Evolutionary conservation across 148 eudicot species (phyloP).

Genomic region (Amaranthus palmeri): DNA sequence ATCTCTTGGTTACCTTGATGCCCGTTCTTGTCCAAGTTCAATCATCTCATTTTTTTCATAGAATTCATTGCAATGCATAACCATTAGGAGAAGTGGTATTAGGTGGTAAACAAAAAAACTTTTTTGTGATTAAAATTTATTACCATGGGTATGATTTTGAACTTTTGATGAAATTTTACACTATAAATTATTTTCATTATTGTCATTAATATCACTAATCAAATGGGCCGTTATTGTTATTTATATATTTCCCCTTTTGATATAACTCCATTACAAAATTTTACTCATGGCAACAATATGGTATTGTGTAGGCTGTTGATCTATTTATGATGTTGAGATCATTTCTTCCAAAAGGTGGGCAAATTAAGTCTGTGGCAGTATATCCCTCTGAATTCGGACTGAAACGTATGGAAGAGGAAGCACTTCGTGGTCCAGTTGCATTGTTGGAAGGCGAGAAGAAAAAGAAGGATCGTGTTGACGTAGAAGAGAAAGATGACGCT

Average conservation of each 20-base stretch:
- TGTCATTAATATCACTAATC: too few species aligned
- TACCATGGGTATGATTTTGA: too few species aligned
- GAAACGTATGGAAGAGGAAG: slow-evolving; percentile 94
- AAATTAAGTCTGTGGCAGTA: slow-evolving; percentile 69
- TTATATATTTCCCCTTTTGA: background rate
- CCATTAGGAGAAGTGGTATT: too few species aligned
- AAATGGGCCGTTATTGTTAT: too few species aligned
- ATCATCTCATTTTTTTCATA: too few species aligned
- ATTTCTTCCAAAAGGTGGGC: slow-evolving; percentile 73
- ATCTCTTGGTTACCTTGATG: too few species aligned
- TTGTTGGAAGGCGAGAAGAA: slow-evolving; percentile 60
- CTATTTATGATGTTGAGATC: slow-evolving; percentile 71
- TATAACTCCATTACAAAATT: background rate
- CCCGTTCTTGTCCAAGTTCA: too few species aligned
- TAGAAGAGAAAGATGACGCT: slow-evolving; percentile 35
- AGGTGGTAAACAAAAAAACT: too few species aligned
- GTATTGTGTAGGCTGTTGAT: slow-evolving; percentile 64
- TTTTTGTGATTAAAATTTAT: too few species aligned
- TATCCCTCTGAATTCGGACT: slow-evolving; percentile 98
- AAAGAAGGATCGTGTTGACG: slow-evolving; percentile 28
- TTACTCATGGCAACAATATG: background rate
- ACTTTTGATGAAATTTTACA: too few species aligned
- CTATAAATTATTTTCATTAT: too few species aligned
- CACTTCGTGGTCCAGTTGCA: slow-evolving; percentile 77
- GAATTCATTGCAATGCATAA: too few species aligned